A percentile compares a stretch with the other conserved stretches of the same genome.
phyloP scores from a whole-genome alignment of 257 asterid genomes.

The Plantago major region DNA sequence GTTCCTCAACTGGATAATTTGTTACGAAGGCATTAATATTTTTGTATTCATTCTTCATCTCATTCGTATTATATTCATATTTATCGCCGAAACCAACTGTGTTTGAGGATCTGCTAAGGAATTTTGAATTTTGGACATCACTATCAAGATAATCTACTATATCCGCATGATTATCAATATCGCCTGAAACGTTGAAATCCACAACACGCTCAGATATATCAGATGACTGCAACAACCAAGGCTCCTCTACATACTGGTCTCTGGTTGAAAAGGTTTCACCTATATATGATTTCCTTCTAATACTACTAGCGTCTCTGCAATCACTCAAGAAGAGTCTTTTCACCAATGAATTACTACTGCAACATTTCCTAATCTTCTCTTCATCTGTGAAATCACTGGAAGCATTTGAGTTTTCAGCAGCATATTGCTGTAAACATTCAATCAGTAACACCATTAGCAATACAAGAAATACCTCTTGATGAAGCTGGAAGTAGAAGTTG shows the following conservation, averaged over 20 bases:
- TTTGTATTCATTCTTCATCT: constrained; percentile 22
- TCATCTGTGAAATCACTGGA: constrained; percentile 84
- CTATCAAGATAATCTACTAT: constrained; percentile 23
- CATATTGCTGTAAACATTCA: constrained; percentile 34
- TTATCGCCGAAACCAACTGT: constrained; percentile 23
- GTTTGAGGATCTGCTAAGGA: constrained; percentile 20
- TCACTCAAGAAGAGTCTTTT: constrained; percentile 34
- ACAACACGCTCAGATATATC: constrained; percentile 25
- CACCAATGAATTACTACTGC: constrained; percentile 34
- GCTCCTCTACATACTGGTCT: constrained; percentile 68
- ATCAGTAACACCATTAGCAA: constrained; percentile 19
- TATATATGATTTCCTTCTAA: constrained; percentile 29
- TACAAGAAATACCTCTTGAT: constrained; percentile 52
- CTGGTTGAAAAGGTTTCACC: constrained; percentile 25
- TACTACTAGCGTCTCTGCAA: constrained; percentile 23
- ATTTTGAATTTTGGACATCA: constrained; percentile 30
- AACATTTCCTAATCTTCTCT: constrained; percentile 34
- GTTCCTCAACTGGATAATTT: constrained; percentile 74
- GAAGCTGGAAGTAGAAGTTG: constrained; percentile 28
- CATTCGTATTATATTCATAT: constrained; percentile 27
- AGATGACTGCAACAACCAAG: constrained; percentile 70
- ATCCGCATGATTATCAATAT: constrained; percentile 29
- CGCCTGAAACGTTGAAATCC: constrained; percentile 32
- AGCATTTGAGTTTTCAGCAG: constrained; percentile 81
- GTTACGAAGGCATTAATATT: constrained; percentile 21